These are phyloP conservation scores for Astragalus glycyphyllos DNA, from an alignment of 306 rosid genomes.

Conservation along the genomic window DNA sequence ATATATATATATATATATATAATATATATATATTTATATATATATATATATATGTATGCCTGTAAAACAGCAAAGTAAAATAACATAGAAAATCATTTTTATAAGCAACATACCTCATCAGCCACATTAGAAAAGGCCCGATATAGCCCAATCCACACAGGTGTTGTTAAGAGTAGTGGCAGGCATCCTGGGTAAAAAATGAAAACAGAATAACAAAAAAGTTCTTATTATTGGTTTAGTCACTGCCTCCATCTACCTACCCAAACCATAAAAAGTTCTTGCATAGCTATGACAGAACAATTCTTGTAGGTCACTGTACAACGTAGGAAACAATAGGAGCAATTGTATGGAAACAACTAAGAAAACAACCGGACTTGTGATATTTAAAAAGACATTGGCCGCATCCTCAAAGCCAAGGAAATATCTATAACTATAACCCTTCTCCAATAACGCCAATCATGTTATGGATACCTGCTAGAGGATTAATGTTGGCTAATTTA, in stretches of 20 bases:
- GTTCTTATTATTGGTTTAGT: slow-evolving; percentile 17
- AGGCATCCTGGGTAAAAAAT: slow-evolving; percentile 68
- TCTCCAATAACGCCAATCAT: slow-evolving; percentile 21
- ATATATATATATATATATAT: too few species aligned
- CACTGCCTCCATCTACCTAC: slow-evolving; percentile 21
- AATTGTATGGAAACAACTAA: slow-evolving; percentile 2
- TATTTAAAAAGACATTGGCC: slow-evolving; percentile 3
- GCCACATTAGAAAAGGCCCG: slow-evolving; percentile 99
- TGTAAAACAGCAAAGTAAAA: slow-evolving; percentile 5
- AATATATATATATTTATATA: too few species aligned
- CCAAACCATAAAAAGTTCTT: not conserved
- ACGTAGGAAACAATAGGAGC: slow-evolving; percentile 2
- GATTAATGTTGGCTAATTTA: slow-evolving; percentile 91
- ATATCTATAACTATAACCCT: slow-evolving; percentile 14
- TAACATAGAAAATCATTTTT: slow-evolving; percentile 24
- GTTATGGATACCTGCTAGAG: slow-evolving; percentile 79
- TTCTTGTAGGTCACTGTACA: slow-evolving; percentile 21
- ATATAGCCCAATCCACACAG: slow-evolving; percentile 95
- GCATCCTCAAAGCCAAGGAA: slow-evolving; percentile 18
- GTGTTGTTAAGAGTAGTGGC: slow-evolving; percentile 90
- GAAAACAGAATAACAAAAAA: slow-evolving; percentile 1
- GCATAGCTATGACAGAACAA: slow-evolving; percentile 26
- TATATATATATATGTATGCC: slow-evolving; percentile 4
- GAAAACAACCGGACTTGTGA: slow-evolving; percentile 18
- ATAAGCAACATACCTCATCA: slow-evolving; percentile 66